Conservation (phyloP, 108 stramenopile genomes). For the Mayamaea pseudoterrestris region DNA sequence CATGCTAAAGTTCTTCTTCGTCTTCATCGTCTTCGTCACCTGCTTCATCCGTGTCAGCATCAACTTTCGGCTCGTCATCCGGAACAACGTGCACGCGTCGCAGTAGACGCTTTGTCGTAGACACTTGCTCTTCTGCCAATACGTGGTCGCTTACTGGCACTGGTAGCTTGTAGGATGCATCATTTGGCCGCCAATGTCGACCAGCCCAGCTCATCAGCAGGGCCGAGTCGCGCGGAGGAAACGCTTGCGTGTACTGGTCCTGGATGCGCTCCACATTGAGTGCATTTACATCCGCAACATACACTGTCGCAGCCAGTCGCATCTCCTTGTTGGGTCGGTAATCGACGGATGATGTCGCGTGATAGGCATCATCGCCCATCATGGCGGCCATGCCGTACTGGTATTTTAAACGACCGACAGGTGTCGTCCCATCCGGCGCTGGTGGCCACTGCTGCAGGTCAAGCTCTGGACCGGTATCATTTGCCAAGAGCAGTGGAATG, state of each 20-base stretch:
- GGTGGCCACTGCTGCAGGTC: no score
- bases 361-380: conserved; percentile 37
- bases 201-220: conserved; percentile 13
- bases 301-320: conserved; percentile 43
- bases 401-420: conserved; percentile 24
- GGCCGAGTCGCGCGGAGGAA: conserved; percentile 9
- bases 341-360: conserved; percentile 42
- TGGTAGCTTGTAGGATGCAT: conserved; percentile 10
- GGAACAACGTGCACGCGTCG: no score
- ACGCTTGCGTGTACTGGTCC: conserved; percentile 13
- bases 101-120: no score
- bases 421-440: not conserved
- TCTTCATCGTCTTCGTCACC: no score
- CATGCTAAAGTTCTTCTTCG: no score
- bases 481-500: conserved; percentile 32
- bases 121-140: no score
- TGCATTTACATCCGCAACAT: conserved; percentile 36
- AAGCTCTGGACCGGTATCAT: conserved; percentile 45
- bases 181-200: conserved; percentile 13
- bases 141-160: not conserved
- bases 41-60: no score
- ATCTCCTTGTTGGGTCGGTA: conserved; percentile 26
- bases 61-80: no score
- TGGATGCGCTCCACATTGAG: conserved; percentile 14
- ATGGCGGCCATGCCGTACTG: conserved; percentile 26